These are phyloP conservation scores for Parasitella parasitica DNA, from an alignment of 371 early-diverging fungal genomes.

Conservation along the genomic window DNA sequence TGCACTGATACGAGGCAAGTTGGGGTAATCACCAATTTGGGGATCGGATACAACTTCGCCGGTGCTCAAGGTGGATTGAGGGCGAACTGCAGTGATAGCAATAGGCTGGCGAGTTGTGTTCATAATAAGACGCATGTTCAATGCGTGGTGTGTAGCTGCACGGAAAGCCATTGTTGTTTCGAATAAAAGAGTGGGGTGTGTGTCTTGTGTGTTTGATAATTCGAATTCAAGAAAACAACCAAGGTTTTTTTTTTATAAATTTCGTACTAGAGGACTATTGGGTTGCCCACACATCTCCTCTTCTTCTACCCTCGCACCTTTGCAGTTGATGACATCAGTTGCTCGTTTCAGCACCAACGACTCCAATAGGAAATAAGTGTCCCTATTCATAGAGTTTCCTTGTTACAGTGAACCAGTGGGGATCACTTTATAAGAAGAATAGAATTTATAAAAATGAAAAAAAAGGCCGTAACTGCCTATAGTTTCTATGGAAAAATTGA, in stretches of 20 bases:
- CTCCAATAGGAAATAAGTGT: neutral
- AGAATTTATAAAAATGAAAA: no score
- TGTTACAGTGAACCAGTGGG: no score
- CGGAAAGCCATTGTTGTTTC: constrained; percentile 38
- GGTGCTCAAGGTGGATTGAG: constrained; percentile 49
- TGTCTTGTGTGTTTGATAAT: neutral
- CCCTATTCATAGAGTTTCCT: no score
- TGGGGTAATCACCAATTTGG: constrained; percentile 68
- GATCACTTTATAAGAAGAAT: no score
- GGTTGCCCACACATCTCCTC: neutral
- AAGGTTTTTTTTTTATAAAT: neutral
- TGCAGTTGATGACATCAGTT: neutral
- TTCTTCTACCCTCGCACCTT: neutral
- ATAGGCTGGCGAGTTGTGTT: constrained; percentile 30
- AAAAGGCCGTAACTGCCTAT: no score
- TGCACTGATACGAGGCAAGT: constrained; percentile 59
- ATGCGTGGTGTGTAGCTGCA: constrained; percentile 38
- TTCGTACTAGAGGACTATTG: neutral
- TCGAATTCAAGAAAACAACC: neutral
- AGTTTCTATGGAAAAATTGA: no score
- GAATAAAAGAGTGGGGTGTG: constrained; percentile 1
- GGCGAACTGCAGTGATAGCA: constrained; percentile 32
- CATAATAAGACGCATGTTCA: constrained; percentile 37
- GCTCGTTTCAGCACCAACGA: neutral
- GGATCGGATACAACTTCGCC: constrained; percentile 55